A percentile compares a stretch with the other conserved stretches of the same genome.
Conservation (phyloP, 768 basidiomycete genomes). For the Phaeotremella skinneri region DNA sequence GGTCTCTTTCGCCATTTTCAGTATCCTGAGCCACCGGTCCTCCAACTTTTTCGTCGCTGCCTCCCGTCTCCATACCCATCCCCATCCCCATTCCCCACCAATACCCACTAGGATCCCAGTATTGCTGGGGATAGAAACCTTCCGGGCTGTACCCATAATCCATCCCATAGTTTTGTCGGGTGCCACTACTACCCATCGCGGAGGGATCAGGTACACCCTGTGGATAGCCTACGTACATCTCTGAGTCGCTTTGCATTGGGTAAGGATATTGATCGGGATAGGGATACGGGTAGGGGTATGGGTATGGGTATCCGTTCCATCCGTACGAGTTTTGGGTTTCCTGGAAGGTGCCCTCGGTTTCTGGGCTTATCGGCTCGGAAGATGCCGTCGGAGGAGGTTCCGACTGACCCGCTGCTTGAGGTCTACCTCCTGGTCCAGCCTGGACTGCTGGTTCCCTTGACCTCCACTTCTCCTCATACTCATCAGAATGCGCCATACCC, state of each 20-base stretch:
- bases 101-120: neutral
- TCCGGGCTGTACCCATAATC: neutral
- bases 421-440: too few relatives aligned
- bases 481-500: slow-evolving; percentile 18
- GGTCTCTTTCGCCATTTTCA: slow-evolving; percentile 1
- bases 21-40: neutral
- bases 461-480: slow-evolving; percentile 8
- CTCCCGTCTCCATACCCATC: slow-evolving; percentile 3
- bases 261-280: neutral
- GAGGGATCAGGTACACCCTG: neutral
- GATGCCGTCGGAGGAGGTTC: neutral
- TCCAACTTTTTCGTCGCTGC: neutral
- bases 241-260: neutral
- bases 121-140: too few relatives aligned
- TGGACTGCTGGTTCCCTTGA: neutral
- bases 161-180: neutral
- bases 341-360: neutral
- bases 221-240: neutral
- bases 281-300: neutral
- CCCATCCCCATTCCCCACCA: slow-evolving; percentile 3
- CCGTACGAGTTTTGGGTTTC: neutral
- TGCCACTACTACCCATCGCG: neutral
- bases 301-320: slow-evolving; percentile 3
- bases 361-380: neutral
- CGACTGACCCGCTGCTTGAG: neutral